Base-by-base conservation (phyloP, 306 rosid genomes). In the Malus asiatica region DNA sequence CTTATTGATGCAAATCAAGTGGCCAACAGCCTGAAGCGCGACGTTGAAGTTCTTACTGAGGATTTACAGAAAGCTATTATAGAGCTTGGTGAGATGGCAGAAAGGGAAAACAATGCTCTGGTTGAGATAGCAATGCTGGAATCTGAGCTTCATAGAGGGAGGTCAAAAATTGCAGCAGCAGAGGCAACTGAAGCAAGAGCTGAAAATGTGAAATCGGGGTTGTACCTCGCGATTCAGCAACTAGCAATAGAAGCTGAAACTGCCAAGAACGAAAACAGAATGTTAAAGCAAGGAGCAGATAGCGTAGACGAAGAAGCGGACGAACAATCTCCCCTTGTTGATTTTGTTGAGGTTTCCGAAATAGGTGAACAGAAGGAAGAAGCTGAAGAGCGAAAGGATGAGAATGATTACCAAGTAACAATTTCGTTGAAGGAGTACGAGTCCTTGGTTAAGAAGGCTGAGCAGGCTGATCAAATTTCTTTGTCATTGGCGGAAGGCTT, bases 91-190 rank as follows among this genome's bases (percentile, higher is more conserved):
- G 85, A 71, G 86, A 61, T 74, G 5, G 83, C 40, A 66, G 83
- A 65, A 35, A 80, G 57, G 57, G 91, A 82, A 58, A 69, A 73
- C 27, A 83, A 77, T 58, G 80, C 90, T 33, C 81, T 80, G 44
- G 81, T 84, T 58, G 91, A 90, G 84, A 80, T 86, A 59, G 87
- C 97, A 51, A 30, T 85, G 76, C 71, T 88, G 80, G 83, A 81
- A 73, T 88, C 93, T 42, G 89, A 88, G 78, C 80, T 93, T 67
- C 87, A 86, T 51, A 81, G 70, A 72, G 76, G 75, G 23, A 83
- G 83, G 80, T 68, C 84, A 57, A 44, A 76, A 69, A 16, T 53
- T 62, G 79, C 84, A 18, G 87, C 76, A 51, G 70, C 60, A 45
- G 87, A 76, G 69, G 84, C 82, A 59, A 71, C 72, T 23, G 84